Evolutionary conservation across 2,329 filamentous ascomycete species (phyloP).

Genomic region (Aspergillus awamori): DNA sequence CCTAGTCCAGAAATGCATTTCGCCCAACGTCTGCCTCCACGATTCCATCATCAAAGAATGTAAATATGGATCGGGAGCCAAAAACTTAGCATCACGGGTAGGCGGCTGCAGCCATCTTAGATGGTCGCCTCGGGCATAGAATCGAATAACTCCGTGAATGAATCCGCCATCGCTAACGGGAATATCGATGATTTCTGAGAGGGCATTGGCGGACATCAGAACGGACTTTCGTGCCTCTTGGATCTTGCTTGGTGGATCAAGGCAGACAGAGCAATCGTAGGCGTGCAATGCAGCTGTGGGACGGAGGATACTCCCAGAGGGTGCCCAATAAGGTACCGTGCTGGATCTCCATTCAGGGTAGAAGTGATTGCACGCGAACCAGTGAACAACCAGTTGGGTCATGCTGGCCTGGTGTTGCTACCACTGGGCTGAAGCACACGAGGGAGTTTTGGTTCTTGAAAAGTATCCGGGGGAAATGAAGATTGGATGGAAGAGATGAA

Average conservation of each 20-base stretch:
- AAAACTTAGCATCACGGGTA: neutral
- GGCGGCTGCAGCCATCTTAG: constrained; percentile 12
- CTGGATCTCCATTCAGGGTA: neutral
- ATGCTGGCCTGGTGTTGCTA: neutral
- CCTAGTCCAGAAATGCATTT: neutral
- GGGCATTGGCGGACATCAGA: constrained; percentile 4
- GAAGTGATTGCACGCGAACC: constrained; percentile 13
- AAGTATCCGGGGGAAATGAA: too few species aligned
- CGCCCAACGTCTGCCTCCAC: neutral
- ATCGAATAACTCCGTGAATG: constrained; percentile 8
- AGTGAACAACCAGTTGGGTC: constrained; percentile 13
- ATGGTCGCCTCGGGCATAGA: constrained; percentile 20
- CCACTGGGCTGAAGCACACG: neutral
- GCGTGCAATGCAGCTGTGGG: constrained; percentile 4
- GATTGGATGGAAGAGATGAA: too few species aligned
- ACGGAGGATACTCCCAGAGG: neutral
- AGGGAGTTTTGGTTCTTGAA: neutral
- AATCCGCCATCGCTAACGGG: constrained; percentile 4
- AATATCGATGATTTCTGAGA: constrained; percentile 10
- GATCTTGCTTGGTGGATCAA: neutral
- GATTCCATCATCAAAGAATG: neutral
- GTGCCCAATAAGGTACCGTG: neutral
- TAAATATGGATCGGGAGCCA: neutral
- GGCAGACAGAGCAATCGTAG: constrained; percentile 11
- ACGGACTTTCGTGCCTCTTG: neutral